phyloP scores from a whole-genome alignment of 106 monocot genomes.

The Narthecium ossifragum region DNA sequence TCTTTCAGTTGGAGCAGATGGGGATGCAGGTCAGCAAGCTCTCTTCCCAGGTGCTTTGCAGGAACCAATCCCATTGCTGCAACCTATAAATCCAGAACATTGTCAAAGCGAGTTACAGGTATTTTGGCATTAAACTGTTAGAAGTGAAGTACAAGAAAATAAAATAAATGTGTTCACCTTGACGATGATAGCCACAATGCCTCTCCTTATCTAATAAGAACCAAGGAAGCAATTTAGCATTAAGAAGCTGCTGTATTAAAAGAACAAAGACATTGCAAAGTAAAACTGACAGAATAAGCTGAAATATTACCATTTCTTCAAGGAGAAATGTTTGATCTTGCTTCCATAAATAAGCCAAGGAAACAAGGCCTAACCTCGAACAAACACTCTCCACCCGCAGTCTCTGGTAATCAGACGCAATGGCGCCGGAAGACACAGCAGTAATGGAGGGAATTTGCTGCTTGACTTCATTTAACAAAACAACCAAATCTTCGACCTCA shows the following conservation, averaged over 20 bases:
- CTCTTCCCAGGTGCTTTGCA: slow-evolving; percentile 74
- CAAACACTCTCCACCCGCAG: slow-evolving; percentile 96
- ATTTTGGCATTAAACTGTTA: not conserved
- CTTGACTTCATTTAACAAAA: slow-evolving; percentile 78
- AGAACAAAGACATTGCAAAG: not conserved
- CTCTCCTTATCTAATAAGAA: slow-evolving; percentile 61
- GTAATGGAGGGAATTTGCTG: slow-evolving; percentile 62
- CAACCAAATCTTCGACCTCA: slow-evolving; percentile 96
- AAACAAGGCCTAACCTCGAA: slow-evolving; percentile 90
- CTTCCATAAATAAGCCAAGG: slow-evolving; percentile 96
- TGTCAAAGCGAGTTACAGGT: not conserved
- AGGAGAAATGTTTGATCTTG: slow-evolving; percentile 83
- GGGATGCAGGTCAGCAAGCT: slow-evolving; percentile 45
- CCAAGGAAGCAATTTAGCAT: slow-evolving; percentile 16
- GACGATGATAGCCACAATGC: slow-evolving; percentile 64
- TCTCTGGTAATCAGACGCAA: slow-evolving; percentile 98
- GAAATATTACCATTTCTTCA: slow-evolving; percentile 81
- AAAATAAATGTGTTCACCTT: slow-evolving; percentile 50
- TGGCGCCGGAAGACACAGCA: slow-evolving; percentile 95
- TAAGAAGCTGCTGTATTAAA: not conserved
- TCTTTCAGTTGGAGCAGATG: slow-evolving; percentile 75
- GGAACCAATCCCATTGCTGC: slow-evolving; percentile 87
- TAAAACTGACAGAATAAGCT: not conserved
- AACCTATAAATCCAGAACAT: slow-evolving; percentile 39
- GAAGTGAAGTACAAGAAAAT: not conserved